Conservation (phyloP, 1,284 basidiomycete species). For the Ustilago xerochloae region DNA sequence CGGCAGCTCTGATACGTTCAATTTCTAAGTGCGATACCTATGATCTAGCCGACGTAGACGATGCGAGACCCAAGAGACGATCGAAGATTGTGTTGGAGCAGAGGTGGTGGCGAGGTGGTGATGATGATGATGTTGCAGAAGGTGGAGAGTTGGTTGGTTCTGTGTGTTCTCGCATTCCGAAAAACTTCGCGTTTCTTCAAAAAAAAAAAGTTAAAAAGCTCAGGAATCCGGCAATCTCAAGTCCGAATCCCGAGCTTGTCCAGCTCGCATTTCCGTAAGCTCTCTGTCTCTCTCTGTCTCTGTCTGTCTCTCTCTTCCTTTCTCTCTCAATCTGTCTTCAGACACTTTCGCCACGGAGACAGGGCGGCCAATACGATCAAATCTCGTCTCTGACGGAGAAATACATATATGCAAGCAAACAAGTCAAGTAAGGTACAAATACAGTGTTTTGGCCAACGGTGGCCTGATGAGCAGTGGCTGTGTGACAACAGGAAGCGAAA, state of each 20-base stretch:
- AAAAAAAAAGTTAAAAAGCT: constrained; percentile 6
- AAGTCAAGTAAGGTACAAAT: constrained; percentile 5
- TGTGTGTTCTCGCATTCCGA: not conserved
- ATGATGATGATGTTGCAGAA: not conserved
- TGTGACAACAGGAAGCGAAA: not conserved
- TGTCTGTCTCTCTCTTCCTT: too few relatives aligned
- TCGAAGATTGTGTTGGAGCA: not conserved
- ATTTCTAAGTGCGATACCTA: too few relatives aligned
- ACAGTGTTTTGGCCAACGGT: not conserved
- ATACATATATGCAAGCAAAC: constrained; percentile 13
- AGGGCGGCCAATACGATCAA: too few relatives aligned
- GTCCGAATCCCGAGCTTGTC: constrained; percentile 17
- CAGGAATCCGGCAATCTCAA: not conserved
- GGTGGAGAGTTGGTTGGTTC: not conserved
- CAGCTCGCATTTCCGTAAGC: not conserved
- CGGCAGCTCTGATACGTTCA: too few relatives aligned
- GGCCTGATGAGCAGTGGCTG: not conserved
- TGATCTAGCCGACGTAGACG: too few relatives aligned
- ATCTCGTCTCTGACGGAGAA: constrained; percentile 9
- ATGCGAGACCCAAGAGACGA: too few relatives aligned
- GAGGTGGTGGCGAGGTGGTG: not conserved
- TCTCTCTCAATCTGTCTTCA: too few relatives aligned
- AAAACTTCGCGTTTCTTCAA: constrained; percentile 17
- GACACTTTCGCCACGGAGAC: too few relatives aligned
- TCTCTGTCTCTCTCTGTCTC: too few relatives aligned